Base-by-base conservation (phyloP, 1,284 basidiomycete genomes). In the Pyrrhoderma noxium region DNA sequence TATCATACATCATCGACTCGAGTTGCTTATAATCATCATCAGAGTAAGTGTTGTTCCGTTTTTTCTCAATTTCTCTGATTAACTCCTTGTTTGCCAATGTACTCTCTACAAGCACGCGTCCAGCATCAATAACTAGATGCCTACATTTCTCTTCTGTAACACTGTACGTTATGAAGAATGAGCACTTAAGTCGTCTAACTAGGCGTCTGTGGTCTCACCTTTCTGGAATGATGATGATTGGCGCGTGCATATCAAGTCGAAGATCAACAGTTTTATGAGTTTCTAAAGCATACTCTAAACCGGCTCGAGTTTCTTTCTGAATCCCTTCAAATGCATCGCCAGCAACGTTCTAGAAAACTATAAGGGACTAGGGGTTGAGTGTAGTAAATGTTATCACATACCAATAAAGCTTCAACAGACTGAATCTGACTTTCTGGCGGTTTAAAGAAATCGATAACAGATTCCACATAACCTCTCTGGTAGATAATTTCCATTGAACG, bases 401-500 rank as follows among this genome's bases (percentile, higher is more conserved):
- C 88, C 61, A 94, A 67, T 38, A 94, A 73, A 0, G 90, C 91
- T 64, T 90, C 90, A 49, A 99, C 92, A 1, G 95, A 95, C 67
- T 99, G 94, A 45, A 99, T 69, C 66, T 99, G 95, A 64, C 88
- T 94, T 41, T 87, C 86, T 1, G 96, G 94, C 1, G 96, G 96
- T 64, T 86, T 91, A 71, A 99, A 89, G 72, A 99, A 99, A 56
- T 77, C 80, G 58, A 90, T 86, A 36, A 99, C 80, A 1, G 89
- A 89, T 70, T 99, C 95, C 38, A 99, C 78, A 65, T 97, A 99
- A 34, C 90, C 89, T 60, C 77, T 82, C 65, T 99, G 93, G 63
- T 99, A 99, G 52, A 99, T 90, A 59, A 99, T 91, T 68, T 99
- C 95, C 83, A 97, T 89, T 61, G 95, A 92, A 4, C 93, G 82